phyloP scores from a whole-genome alignment of 495 filamentous ascomycete species.

The Lasiosphaeria ovina region DNA sequence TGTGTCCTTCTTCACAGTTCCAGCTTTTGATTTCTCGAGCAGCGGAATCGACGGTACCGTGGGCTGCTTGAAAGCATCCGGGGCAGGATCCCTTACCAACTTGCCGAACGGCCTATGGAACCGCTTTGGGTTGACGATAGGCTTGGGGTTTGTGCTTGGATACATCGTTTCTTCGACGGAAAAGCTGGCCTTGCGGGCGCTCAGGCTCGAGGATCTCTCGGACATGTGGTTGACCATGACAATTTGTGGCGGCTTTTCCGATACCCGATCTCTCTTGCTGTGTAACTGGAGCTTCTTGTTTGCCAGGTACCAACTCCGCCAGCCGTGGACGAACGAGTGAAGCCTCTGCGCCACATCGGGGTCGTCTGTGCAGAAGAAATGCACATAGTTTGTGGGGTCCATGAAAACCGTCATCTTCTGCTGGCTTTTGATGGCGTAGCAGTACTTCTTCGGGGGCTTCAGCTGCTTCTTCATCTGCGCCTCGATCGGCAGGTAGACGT shows the following conservation, averaged over 20 bases:
- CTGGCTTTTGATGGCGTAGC: conserved; percentile 89
- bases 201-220: conserved; percentile 27
- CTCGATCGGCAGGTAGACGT: conserved; percentile 76
- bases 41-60: conserved; percentile 12
- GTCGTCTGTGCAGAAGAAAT: conserved; percentile 86
- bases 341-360: conserved; percentile 61
- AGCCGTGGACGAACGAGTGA: conserved; percentile 67
- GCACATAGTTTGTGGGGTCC: conserved; percentile 78
- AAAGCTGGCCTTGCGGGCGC: conserved; percentile 31
- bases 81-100: conserved; percentile 34
- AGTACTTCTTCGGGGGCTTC: conserved; percentile 74
- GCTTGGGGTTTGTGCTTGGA: conserved; percentile 55
- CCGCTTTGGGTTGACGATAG: conserved; percentile 50
- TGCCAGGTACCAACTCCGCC: conserved; percentile 88
- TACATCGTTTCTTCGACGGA: conserved; percentile 46
- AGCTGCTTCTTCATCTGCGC: conserved; percentile 60
- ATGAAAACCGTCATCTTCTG: conserved; percentile 85
- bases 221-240: conserved; percentile 17
- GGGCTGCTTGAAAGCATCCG: conserved; percentile 23
- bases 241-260: conserved; percentile 31
- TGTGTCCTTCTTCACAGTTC: neutral
- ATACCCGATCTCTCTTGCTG: conserved; percentile 14
- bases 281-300: conserved; percentile 39
- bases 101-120: conserved; percentile 45
- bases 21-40: conserved; percentile 1